Evolutionary conservation across 805 yeast genomes (phyloP).

Genomic region (Ogataea sp.): DNA sequence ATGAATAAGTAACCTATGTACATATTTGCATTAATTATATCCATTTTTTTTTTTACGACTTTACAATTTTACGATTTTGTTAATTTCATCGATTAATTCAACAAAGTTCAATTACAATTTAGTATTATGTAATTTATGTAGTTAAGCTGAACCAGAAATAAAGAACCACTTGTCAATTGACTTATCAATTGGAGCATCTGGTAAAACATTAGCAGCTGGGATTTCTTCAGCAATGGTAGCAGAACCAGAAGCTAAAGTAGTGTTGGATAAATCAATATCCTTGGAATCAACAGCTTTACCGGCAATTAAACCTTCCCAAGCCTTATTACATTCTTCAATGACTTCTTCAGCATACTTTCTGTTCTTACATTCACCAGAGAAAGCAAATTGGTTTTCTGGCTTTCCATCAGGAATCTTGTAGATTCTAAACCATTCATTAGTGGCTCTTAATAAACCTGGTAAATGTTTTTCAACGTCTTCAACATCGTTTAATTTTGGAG

Average conservation of each 20-base stretch:
- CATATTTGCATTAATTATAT: background rate
- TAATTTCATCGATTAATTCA: too few species aligned
- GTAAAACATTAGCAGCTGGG: conserved; percentile 63
- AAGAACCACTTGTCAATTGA: conserved; percentile 98
- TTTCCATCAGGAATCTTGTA: conserved; percentile 98
- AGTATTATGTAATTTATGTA: too few species aligned
- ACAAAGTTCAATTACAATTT: too few species aligned
- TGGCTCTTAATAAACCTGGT: conserved; percentile 90
- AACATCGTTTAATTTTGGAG: conserved; percentile 77
- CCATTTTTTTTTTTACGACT: background rate
- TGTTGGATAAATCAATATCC: conserved; percentile 70
- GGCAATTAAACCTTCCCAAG: conserved; percentile 70
- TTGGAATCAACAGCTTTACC: conserved; percentile 54
- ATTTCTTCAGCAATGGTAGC: conserved; percentile 40
- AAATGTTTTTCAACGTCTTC: conserved; percentile 84
- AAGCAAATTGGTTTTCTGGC: conserved; percentile 95
- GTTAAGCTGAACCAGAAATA: conserved; percentile 72
- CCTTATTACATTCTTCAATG: conserved; percentile 71
- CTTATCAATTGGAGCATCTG: conserved; percentile 93
- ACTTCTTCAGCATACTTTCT: conserved; percentile 80
- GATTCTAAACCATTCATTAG: conserved; percentile 97
- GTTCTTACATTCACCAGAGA: conserved; percentile 86
- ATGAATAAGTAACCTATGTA: background rate
- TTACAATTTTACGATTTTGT: background rate
- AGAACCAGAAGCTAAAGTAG: conserved; percentile 55